Base-by-base conservation (phyloP, 108 stramenopile species). In the Cylindrotheca fusiformis region DNA sequence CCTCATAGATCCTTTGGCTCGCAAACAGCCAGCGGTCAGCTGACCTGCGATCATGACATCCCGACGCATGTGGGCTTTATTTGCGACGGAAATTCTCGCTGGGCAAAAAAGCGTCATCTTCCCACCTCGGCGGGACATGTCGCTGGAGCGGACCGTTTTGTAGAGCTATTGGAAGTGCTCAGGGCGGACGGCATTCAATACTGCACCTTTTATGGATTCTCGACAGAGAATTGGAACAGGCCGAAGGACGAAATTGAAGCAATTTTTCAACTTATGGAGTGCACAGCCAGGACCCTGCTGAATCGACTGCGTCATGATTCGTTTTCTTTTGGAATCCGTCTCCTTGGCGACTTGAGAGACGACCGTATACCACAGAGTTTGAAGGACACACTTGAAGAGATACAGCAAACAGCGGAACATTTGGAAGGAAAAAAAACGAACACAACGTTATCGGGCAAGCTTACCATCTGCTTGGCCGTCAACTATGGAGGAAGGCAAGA, bases 171-270 rank as follows among this genome's bases (percentile, higher is more conserved):
- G 17, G 57, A 72, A 33, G 14, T 32, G 1, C 57, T 85, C 32
- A 48, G 20, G 20, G 32, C 45, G 5, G 45, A 58, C 19, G 65
- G 52, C 12, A 52, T 91, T 32, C 59, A 74, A 36, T 82, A 71
- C 46, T 77, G 85, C 52, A 97, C 96, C 17, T 52, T 97, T 23
- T 97, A 88, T 69, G 90, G 78, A 20, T 93, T 96, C 69, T 88
- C 86, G n/a, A 87, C 93, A n/a, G 91, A 96, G 69, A 96, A 96
- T 61, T 95, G 93, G 93, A 80, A 74, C 33, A 80, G 95, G 33
- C 67, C 83, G 0, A 18, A 21, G n/a, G 29, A 48, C 5, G 93
- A 94, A 77, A 87, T 91, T 55, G 20, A 45, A 21, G 71, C 74
- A 25, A 71, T 94, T 26, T 81, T 87, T 52, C 29, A 36, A 17